Evolutionary conservation across 78 protist species (phyloP).

Genomic region (Dictyostelium citrinum): DNA sequence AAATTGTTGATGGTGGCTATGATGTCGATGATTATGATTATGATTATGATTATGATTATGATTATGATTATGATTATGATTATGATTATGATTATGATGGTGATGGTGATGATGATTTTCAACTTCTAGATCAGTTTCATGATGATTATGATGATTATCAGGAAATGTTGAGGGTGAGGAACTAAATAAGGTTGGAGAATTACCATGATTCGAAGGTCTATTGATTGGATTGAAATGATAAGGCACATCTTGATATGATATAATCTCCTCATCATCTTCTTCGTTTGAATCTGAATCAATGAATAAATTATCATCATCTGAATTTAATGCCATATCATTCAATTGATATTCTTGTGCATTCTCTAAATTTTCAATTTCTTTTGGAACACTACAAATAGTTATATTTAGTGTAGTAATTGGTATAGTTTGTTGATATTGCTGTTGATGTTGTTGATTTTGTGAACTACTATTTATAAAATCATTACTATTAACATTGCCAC

Average conservation of each 20-base stretch:
- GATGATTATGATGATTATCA: not conserved
- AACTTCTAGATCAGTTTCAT: not conserved
- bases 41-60: not conserved
- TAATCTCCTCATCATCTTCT: conserved; percentile 58
- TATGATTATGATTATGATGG: not conserved
- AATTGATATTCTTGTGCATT: conserved; percentile 77
- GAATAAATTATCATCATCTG: conserved; percentile 71
- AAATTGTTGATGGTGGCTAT: not conserved
- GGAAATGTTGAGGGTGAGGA: not conserved
- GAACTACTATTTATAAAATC: not conserved
- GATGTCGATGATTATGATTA: not conserved
- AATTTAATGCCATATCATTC: conserved; percentile 49
- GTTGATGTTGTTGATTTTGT: not conserved
- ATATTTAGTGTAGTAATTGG: conserved; percentile 15
- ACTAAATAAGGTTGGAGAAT: not conserved
- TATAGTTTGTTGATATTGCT: not conserved
- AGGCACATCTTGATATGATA: not conserved
- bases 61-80: not conserved
- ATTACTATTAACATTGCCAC: not conserved
- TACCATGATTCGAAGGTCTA: not conserved
- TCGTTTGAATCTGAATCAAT: conserved; percentile 59
- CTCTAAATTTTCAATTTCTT: conserved; percentile 57
- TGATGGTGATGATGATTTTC: not conserved
- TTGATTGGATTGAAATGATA: not conserved
- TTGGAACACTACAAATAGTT: conserved; percentile 51